These are phyloP conservation scores for Phylloporus rhodoxanthus DNA, from an alignment of 768 basidiomycete genomes.

Conservation along the genomic window DNA sequence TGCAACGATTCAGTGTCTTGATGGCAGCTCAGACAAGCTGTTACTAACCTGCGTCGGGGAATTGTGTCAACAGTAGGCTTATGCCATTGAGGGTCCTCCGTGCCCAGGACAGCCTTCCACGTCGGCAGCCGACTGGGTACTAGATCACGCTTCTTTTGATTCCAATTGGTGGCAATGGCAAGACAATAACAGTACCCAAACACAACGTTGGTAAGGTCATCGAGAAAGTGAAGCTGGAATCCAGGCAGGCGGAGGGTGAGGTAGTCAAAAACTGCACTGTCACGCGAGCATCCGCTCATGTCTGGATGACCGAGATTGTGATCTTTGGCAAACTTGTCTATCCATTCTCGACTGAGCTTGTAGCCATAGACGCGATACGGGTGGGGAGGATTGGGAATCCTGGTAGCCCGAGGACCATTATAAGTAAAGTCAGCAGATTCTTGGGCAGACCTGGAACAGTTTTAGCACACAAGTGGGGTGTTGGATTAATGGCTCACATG, in stretches of 20 bases:
- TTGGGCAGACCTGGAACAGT: background rate
- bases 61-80: background rate
- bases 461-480: background rate
- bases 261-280: background rate
- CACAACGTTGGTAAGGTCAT: background rate
- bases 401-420: background rate
- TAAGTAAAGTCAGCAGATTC: background rate
- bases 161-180: background rate
- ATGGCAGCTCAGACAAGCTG: too few species aligned
- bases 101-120: background rate
- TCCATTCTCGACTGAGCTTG: background rate
- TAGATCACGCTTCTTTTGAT: background rate
- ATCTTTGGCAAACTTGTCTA: background rate
- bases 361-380: too few species aligned
- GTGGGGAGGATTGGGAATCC: too few species aligned
- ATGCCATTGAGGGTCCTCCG: background rate
- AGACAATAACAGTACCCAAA: background rate
- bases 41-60: background rate
- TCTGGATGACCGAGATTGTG: too few species aligned
- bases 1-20: too few species aligned
- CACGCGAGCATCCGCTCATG: too few species aligned
- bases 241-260: background rate
- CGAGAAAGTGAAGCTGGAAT: background rate
- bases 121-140: background rate
- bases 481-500: too few species aligned